A percentile compares a stretch with the other conserved stretches of the same genome.
phyloP scores from a whole-genome alignment of 495 filamentous ascomycete genomes.

The Bacidia rubella region DNA sequence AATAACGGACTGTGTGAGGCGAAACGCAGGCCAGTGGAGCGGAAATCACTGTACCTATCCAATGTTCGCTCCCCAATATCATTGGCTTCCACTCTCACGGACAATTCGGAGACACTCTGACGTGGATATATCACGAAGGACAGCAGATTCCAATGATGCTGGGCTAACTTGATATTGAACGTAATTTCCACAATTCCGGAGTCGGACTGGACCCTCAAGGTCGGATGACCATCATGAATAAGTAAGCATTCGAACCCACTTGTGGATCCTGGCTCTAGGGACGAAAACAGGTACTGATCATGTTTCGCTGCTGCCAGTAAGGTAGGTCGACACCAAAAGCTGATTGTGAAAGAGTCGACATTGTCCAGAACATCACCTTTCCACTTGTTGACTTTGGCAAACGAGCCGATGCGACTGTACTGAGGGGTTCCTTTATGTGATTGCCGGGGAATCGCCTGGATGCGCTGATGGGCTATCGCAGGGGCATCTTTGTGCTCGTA shows the following conservation, averaged over 20 bases:
- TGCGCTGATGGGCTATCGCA: conserved; percentile 3
- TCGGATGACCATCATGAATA: too few relatives aligned
- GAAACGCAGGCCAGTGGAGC: background rate
- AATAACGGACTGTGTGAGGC: background rate
- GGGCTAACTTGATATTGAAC: background rate
- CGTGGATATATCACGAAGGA: background rate
- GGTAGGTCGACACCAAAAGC: conserved; percentile 10
- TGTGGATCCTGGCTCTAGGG: background rate
- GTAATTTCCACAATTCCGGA: background rate
- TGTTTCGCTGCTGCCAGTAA: conserved; percentile 3
- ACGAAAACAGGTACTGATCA: conserved; percentile 10
- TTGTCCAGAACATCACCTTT: background rate
- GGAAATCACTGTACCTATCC: too few relatives aligned
- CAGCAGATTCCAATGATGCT: conserved; percentile 9
- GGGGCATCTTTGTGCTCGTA: conserved; percentile 8
- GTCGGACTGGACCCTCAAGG: too few relatives aligned
- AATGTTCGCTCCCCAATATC: conserved; percentile 5
- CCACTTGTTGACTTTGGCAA: background rate
- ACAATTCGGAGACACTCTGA: background rate
- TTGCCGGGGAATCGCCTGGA: conserved; percentile 10
- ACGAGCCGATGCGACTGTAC: conserved; percentile 9
- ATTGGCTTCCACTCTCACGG: background rate
- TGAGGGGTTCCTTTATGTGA: conserved; percentile 7
- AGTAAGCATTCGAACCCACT: conserved; percentile 4
- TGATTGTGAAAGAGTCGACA: conserved; percentile 1